Base-by-base conservation (phyloP, 441 rosid genomes). In the Erodium trifolium region DNA sequence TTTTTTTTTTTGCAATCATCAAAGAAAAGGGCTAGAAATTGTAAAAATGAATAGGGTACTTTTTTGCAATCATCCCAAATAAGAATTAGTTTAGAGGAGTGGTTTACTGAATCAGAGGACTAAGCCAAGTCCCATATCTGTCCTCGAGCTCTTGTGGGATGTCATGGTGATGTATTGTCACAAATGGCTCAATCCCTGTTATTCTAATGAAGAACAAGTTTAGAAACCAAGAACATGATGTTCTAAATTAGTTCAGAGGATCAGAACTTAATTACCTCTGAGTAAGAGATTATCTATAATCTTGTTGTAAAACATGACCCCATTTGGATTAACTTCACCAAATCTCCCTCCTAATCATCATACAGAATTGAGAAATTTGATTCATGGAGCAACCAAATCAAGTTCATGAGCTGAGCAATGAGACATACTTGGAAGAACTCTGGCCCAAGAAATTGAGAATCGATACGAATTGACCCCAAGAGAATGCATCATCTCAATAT, bases 151-250 rank as follows among this genome's bases (percentile, higher is more conserved):
- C 82, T 72, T 72, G 80, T 16, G 85, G 90, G 16, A 67, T 51
- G 65, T 82, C 88, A 57, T 69, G 72, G 59, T 86, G 90, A 51
- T 71, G 72, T 31, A 84, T 73, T 23, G 90, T 81, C 59, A 82
- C 86, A 39, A 82, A 86, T 14, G 88, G 88, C 74, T 82, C 76
- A 18, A 81, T 81, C 53, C 86, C 88, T 86, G 72, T 43, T 70
- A 75, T 29, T 73, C n/a, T 49, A 0, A 11, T 49, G 3, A 12
- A 12, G 16, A 13, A 49, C 14, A 12, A 2, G 12, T 12, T 49
- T 0, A 49, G 55, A 49, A 49, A 13, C 5, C 57, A 49, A 13
- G 17, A 49, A 13, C 13, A 49, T n/a, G 17, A 49, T 49, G 45
- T 39, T 39, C 9, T 43, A 0, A 3, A 35, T 35, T 5, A 35